Evolutionary conservation across 805 yeast species (phyloP), one percentile per base, ranked within the genome.

Genomic region (Candida coleopterorum): DNA sequence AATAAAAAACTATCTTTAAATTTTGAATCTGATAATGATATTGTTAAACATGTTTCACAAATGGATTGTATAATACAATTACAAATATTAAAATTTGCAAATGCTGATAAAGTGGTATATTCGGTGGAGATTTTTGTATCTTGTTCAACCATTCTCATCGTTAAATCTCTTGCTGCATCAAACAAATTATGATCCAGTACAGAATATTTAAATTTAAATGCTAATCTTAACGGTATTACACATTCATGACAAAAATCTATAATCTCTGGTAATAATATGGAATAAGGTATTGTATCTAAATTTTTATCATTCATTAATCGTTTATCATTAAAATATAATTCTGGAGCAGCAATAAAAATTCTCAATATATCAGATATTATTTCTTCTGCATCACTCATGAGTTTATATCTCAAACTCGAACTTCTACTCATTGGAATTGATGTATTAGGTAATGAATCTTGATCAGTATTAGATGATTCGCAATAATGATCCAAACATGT

Each of bases 1-100:
- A 64, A 58, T 9, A 62, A 33, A 38, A 67, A 62, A 28, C 56
- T 55, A 5, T 61, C 49, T 37, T 62, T 64, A 46, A 65, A 65
- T 30, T 55, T 60, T 4, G 62, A 43, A 37, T 65, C 64, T 0
- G 64, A 50, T 9, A 66, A 48, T 4, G 60, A 50, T 21, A 65
- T 50, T 20, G 49, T 50, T 30, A 62, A 42, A 40, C 67, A 57
- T 0, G 64, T 53, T 21, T 66, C 69, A 37, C 67, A 55, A 2
- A 64, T 56, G 7, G 60, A 45, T 32, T 56, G 56, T 11, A 64
- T 47, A 12, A 65, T 51, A 23, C 49, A 46, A 35, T 58, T 60
- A n/a, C 65, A 54, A 9, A 53, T 48, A 4, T 50, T 25, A 35
- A 45, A 56, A 29, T 55, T 57, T n/a, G 57, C 45, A 38, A 51